These are phyloP conservation scores for Mucor plumbeus DNA, from an alignment of 371 early-diverging fungal genomes.

Conservation along the genomic window DNA sequence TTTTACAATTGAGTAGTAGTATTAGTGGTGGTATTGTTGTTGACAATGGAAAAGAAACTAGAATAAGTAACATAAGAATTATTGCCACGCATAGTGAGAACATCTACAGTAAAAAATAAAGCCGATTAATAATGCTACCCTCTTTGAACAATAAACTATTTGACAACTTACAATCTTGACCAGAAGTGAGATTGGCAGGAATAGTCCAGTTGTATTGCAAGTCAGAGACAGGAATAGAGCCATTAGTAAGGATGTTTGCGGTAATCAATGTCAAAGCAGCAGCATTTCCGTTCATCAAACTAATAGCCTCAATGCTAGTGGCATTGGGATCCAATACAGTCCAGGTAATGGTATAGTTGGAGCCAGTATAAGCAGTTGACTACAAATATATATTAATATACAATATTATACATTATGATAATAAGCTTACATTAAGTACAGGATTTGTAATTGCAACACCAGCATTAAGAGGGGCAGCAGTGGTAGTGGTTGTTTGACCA, in stretches of 20 bases:
- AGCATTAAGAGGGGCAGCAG: slow-evolving; percentile 9
- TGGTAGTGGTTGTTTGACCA: slow-evolving; percentile 9
- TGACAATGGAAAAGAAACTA: slow-evolving; percentile 5
- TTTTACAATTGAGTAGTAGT: not conserved
- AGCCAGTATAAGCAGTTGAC: slow-evolving; percentile 5
- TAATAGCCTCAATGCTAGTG: slow-evolving; percentile 20
- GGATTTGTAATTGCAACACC: slow-evolving; percentile 18
- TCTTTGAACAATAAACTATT: not conserved
- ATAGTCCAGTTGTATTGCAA: slow-evolving; percentile 24
- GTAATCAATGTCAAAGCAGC: slow-evolving; percentile 6
- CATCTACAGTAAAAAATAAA: not conserved
- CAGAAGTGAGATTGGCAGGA: slow-evolving; percentile 16
- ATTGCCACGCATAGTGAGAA: slow-evolving; percentile 3
- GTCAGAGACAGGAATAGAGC: slow-evolving; percentile 11
- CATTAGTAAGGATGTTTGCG: slow-evolving; percentile 22
- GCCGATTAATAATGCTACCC: not conserved
- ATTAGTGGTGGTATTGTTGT: not conserved
- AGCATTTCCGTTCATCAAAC: slow-evolving; percentile 24
- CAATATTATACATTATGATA: too few species aligned
- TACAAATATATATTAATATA: not conserved
- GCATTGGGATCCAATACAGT: slow-evolving; percentile 12
- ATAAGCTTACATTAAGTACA: slow-evolving; percentile 15
- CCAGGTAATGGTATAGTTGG: slow-evolving; percentile 16
- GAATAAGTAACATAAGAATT: slow-evolving; percentile 1
- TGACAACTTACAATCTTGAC: slow-evolving; percentile 22